Base-by-base conservation (phyloP, 2,329 filamentous ascomycete species). In the Epichloe sp. region DNA sequence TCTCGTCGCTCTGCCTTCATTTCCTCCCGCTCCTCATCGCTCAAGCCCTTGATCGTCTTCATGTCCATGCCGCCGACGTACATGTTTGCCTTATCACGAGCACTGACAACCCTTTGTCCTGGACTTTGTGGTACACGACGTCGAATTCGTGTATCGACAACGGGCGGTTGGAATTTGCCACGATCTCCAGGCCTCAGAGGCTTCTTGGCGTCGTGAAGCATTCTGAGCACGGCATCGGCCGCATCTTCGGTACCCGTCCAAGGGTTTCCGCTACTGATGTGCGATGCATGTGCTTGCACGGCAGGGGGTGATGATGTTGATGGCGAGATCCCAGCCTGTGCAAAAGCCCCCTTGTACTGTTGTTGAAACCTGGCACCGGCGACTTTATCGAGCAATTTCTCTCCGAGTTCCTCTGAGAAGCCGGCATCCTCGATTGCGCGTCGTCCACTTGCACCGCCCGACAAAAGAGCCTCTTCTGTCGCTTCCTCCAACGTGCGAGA, bases 191-290 rank as follows among this genome's bases (percentile, higher is more conserved):
- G 71, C 14, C 64, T 68, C 47, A 94, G 70, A 0, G 85, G 86
- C 61, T 89, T 88, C 53, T 79, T 80, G 26, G 87, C 78, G 62
- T 95, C 88, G 52, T 87, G 78, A 11, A 93, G 68, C 86, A 97
- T 97, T 35, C 93, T 82, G 47, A 95, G 70, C 21, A 88, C 82
- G 0, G 85, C 77, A 64, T 96, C 89, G 58, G 83, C 79, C 1
- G 84, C 69, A 5, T 71, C 73, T 67, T 97, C 93, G 12, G 77
- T 73, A 2, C 91, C 93, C 0, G 78, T 81, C 93, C 93, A 98
- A 1, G 85, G 76, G 52, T 76, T 69, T 6, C 82, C 79, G 0
- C 76, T 73, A 1, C 14, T n/a, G 88, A 88, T 37, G 82, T 77
- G 47, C 84, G 78, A 53, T 80, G 76, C 2, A 84, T 85, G 6